These are phyloP conservation scores for Mycena rebaudengoi DNA, from an alignment of 768 basidiomycete genomes.

Conservation along the genomic window DNA sequence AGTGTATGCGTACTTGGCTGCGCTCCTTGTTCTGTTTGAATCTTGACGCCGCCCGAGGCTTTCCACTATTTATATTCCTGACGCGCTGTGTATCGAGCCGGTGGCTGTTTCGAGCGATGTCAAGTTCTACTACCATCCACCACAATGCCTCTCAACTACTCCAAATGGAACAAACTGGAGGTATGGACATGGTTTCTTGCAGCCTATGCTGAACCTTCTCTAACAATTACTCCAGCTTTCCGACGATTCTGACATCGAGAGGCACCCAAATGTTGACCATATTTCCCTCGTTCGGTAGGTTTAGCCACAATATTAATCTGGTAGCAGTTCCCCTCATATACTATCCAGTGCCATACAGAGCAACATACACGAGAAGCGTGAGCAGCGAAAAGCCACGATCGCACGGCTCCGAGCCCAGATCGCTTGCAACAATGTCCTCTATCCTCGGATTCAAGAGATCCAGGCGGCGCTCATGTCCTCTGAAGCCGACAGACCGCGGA, in stretches of 20 bases:
- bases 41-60: no score
- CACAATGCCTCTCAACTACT: conserved; percentile 89
- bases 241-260: conserved; percentile 98
- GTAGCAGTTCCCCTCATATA: not conserved
- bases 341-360: conserved; percentile 90
- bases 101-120: no score
- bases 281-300: conserved; percentile 85
- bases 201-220: conserved; percentile 6
- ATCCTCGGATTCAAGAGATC: conserved; percentile 73
- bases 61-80: not conserved
- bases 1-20: no score
- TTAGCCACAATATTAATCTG: not conserved
- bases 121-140: not conserved
- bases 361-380: conserved; percentile 97
- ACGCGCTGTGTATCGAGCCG: no score
- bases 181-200: conserved; percentile 52
- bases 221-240: conserved; percentile 68
- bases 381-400: conserved; percentile 80
- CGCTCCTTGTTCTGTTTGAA: no score
- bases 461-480: conserved; percentile 54
- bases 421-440: conserved; percentile 82
- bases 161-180: conserved; percentile 97
- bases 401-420: conserved; percentile 78
- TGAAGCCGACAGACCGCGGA: conserved; percentile 40
- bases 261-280: conserved; percentile 98